phyloP scores from a whole-genome alignment of 2,329 filamentous ascomycete species.

The Emmonsia crescens region DNA sequence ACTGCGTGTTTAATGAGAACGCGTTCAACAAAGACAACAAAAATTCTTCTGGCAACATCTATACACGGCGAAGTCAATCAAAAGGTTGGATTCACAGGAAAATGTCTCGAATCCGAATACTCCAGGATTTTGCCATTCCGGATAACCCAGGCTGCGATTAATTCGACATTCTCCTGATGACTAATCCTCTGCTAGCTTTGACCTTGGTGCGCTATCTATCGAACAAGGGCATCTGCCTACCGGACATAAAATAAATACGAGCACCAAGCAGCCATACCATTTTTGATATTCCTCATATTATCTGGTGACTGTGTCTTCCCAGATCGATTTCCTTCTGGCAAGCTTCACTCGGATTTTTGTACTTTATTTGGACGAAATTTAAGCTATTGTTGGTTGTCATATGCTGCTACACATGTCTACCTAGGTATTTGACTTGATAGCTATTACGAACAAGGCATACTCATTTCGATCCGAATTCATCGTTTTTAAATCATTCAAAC shows the following conservation, averaged over 20 bases:
- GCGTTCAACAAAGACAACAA: background rate
- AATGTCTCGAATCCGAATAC: background rate
- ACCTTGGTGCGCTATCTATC: background rate
- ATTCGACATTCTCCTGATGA: background rate
- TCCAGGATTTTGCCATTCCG: background rate
- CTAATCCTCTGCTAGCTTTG: background rate
- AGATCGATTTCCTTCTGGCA: too few species aligned
- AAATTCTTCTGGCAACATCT: background rate
- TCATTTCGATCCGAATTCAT: background rate
- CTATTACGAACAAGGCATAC: background rate
- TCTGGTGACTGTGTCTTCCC: background rate
- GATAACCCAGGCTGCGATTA: background rate
- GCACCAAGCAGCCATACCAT: background rate
- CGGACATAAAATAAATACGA: background rate
- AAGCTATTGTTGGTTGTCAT: background rate
- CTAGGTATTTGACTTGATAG: background rate
- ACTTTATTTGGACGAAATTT: background rate
- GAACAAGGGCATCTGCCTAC: background rate
- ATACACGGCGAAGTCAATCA: background rate
- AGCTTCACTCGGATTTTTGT: background rate
- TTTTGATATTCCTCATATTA: background rate
- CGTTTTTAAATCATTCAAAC: background rate
- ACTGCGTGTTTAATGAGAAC: background rate
- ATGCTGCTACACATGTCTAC: too few species aligned
- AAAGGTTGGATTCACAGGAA: background rate